phyloP scores from a whole-genome alignment of 202 grass and related monocot genomes.

The Brachypodium distachyon region DNA sequence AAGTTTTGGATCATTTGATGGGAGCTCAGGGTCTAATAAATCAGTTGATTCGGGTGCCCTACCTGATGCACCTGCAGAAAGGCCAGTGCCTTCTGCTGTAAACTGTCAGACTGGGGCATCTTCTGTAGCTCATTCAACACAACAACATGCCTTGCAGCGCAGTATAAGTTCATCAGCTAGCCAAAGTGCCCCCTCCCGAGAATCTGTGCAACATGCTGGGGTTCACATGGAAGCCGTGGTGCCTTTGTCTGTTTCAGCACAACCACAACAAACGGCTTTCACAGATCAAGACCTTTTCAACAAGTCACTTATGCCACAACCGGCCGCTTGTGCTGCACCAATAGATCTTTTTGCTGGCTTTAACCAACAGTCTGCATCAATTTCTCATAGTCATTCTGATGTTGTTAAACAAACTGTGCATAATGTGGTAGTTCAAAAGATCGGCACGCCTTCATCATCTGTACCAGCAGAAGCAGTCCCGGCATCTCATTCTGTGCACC shows the following conservation, averaged over 20 bases:
- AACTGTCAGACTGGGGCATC: conserved; percentile 22
- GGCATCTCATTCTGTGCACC: conserved; percentile 23
- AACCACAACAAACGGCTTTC: conserved; percentile 24
- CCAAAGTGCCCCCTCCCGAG: conserved; percentile 8
- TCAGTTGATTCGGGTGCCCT: conserved; percentile 43
- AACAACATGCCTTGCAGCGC: conserved; percentile 20
- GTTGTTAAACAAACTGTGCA: conserved; percentile 30
- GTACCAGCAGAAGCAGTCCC: conserved; percentile 18
- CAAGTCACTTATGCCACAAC: conserved; percentile 21
- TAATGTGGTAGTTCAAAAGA: conserved; percentile 27
- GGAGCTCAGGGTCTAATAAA: conserved; percentile 42
- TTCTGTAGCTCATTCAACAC: conserved; percentile 26
- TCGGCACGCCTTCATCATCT: conserved; percentile 16
- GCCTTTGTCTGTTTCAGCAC: not conserved
- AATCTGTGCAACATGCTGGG: conserved; percentile 26
- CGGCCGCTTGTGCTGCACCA: conserved; percentile 11
- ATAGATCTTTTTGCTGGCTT: conserved; percentile 69
- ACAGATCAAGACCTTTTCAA: conserved; percentile 29
- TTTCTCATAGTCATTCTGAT: conserved; percentile 27
- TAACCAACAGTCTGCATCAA: conserved; percentile 34
- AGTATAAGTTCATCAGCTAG: conserved; percentile 12
- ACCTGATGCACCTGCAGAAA: conserved; percentile 56
- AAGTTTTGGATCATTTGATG: conserved; percentile 83
- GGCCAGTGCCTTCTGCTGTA: conserved; percentile 22
- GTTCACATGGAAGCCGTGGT: not conserved